Conservation (phyloP, 192 early-diverging fungal genomes). For the Coemansia sp. region DNA sequence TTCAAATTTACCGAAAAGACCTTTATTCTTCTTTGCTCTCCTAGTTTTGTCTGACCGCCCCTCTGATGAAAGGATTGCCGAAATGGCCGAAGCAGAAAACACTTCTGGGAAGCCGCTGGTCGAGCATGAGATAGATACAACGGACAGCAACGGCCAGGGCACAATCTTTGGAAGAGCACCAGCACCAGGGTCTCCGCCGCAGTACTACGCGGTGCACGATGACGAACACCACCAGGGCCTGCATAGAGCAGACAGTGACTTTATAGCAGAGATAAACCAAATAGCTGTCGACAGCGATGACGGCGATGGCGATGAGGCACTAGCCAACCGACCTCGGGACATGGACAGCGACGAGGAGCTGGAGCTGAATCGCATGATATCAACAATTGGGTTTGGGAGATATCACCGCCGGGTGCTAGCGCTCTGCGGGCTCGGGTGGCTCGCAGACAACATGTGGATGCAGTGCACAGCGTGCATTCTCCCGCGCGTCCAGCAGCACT, state of each 20-base stretch:
- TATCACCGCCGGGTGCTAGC: conserved; percentile 63
- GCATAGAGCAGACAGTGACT: conserved; percentile 6
- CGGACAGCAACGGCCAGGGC: not conserved
- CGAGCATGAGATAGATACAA: not conserved
- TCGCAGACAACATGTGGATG: conserved; percentile 80
- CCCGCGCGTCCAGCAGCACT: conserved; percentile 75
- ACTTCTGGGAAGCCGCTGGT: not conserved
- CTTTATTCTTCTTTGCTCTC: not conserved
- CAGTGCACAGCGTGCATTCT: conserved; percentile 73
- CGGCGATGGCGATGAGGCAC: not conserved
- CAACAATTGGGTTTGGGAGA: conserved; percentile 69
- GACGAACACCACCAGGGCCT: not conserved
- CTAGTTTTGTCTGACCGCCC: not conserved
- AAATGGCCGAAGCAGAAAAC: conserved; percentile 3
- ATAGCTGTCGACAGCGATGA: not conserved
- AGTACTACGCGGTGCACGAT: not conserved
- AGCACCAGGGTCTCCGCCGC: not conserved
- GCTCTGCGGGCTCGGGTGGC: conserved; percentile 82
- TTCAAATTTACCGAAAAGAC: too few relatives aligned
- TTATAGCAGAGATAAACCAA: conserved; percentile 11
- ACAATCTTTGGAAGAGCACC: not conserved
- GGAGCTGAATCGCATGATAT: conserved; percentile 63
- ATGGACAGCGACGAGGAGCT: conserved; percentile 31
- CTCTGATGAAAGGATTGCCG: not conserved
- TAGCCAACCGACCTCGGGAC: not conserved